Evolutionary conservation across 2,329 filamentous ascomycete species (phyloP).

Genomic region (Epichloe uncinata): DNA sequence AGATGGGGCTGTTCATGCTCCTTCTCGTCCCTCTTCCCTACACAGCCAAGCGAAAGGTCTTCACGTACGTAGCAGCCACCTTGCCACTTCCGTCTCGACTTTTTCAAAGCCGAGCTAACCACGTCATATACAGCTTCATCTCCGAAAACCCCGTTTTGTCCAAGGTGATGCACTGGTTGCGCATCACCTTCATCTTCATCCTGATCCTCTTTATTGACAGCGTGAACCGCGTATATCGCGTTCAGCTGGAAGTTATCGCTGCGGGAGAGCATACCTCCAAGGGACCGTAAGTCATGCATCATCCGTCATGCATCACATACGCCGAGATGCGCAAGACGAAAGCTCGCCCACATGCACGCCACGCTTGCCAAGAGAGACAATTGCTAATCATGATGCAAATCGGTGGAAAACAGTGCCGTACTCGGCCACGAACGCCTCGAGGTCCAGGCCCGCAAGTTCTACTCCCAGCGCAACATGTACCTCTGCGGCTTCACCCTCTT

Average conservation of each 20-base stretch:
- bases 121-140: slow-evolving; percentile 54
- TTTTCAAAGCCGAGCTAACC: background rate
- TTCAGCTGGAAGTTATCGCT: slow-evolving; percentile 73
- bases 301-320: background rate
- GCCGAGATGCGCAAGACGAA: too few relatives aligned
- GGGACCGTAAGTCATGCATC: slow-evolving; percentile 29
- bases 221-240: slow-evolving; percentile 88
- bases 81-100: background rate
- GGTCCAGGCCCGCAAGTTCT: slow-evolving; percentile 98
- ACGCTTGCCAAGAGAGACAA: background rate
- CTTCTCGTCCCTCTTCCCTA: slow-evolving; percentile 83
- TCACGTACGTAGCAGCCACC: slow-evolving; percentile 44
- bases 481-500: slow-evolving; percentile 98
- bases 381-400: too few relatives aligned
- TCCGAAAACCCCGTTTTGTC: slow-evolving; percentile 75
- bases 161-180: slow-evolving; percentile 93
- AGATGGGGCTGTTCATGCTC: slow-evolving; percentile 72
- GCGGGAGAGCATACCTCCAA: slow-evolving; percentile 44
- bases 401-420: slow-evolving; percentile 34
- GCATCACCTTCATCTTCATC: slow-evolving; percentile 99
- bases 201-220: slow-evolving; percentile 96
- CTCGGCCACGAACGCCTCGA: slow-evolving; percentile 93
- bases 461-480: slow-evolving; percentile 99
- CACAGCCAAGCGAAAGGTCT: slow-evolving; percentile 70
- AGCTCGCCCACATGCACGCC: too few relatives aligned